Base-by-base conservation (phyloP, 306 rosid genomes). In the Rosa persica region DNA sequence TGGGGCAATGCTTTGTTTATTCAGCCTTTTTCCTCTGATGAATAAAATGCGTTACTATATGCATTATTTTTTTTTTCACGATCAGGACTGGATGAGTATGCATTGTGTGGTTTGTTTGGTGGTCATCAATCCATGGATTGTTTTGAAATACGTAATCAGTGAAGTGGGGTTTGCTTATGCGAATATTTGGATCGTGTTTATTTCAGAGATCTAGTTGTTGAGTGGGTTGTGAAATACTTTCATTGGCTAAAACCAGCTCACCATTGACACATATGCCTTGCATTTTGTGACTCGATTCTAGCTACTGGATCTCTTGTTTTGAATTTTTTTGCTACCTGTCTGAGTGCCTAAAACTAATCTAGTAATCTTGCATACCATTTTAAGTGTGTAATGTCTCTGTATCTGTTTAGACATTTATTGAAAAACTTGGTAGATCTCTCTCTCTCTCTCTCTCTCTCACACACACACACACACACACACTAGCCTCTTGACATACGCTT, bases 321-420 rank as follows among this genome's bases (percentile, higher is more conserved):
- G 87, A 91, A 91, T 93, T 23, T 11, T 25, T 60, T 60, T 58
- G 36, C 36, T 3, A 0, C 12, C 13, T 22, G 22, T 47, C 5
- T 58, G 34, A 23, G 34, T 58, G 36, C 65, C 36, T 58, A 58
- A 3, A 22, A 55, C 27, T 55, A 55, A 48, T 19, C 66, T 60
- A 12, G 66, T 55, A 20, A 4, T 19, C 66, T 60, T 25, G 66
- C 66, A 30, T 12, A 5, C 66, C 66, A 58, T 23, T 11, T 16
- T 51, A 23, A 58, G 66, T 1, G 3, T 58, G 36, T 10, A 58
- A 58, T 11, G 66, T 58, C 30, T 16, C 38, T 58, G 17, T 57
- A 54, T 58, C 65, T 23, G 12, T 55, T 10, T 55, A 8, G 62
- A 58, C 17, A 0, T 22, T 10, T 57, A 1, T 0, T n/a, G 64